Base-by-base conservation (phyloP, 495 filamentous ascomycete genomes). In the Xylaria cubensis region DNA sequence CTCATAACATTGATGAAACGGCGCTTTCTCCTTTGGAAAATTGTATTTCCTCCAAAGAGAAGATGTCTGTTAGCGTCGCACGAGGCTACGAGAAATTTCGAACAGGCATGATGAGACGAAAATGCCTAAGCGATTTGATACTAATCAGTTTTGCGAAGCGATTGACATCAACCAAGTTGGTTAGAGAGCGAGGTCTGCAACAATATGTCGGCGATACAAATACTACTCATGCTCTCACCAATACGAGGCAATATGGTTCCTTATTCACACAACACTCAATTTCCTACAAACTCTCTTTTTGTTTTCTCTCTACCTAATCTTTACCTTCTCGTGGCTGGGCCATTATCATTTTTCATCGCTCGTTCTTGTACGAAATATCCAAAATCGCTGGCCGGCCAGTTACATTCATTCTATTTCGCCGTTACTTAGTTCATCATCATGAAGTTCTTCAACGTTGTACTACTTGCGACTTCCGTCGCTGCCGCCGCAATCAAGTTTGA, bases 1-100 rank as follows among this genome's bases (percentile, higher is more conserved):
- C 64, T 66, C 64, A 66, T 19, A 24, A 53, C 64, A 24, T n/a
- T 29, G 44, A 26, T 39, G 42, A 64, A 64, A 64, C 41, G 3
- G 12, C 42, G 39, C 39, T 19, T 15, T 66, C 21, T 53, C 29
- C 63, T 12, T 34, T 50, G 46, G 64, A 66, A n/a, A 66, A 50
- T 50, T 34, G 15, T 7, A 53, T 51, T 51, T 66, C 46, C 64
- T 66, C 64, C 29, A 66, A 53, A 51, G 64, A 51, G 44, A 53
- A 13, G 46, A 24, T 1, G 50, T 19, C n/a, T 8, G 9, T 44
- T 44, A 44, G 36, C 13, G 42, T 65, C 42, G 29, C 17, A 50
- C n/a, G 39, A 48, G 48, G 13, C 26, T 48, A 32, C 42, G 24
- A 48, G 63, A 44, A 34, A 29, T 19, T 50, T 48, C 24, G 13